These are phyloP conservation scores for Trametes pubescens DNA, from an alignment of 1,284 basidiomycete species.

Conservation along the genomic window DNA sequence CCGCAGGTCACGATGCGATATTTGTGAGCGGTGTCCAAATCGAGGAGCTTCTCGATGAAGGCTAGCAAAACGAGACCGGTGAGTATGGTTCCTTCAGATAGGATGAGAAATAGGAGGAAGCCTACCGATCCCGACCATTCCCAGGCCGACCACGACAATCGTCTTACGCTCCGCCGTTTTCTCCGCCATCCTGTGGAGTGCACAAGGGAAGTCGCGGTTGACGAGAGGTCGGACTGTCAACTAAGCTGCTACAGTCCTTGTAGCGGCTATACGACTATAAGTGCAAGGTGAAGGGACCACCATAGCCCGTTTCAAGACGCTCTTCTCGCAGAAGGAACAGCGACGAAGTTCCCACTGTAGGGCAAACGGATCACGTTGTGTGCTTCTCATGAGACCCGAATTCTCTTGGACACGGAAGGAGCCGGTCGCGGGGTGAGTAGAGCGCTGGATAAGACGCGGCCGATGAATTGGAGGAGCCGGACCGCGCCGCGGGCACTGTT, in stretches of 20 bases:
- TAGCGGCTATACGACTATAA: background rate
- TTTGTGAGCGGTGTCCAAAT: constrained; percentile 55
- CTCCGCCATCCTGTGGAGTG: background rate
- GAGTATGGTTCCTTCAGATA: background rate
- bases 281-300: background rate
- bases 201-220: no score
- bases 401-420: no score
- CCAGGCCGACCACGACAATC: constrained; percentile 67
- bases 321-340: background rate
- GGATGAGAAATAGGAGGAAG: constrained; percentile 1
- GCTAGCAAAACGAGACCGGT: constrained; percentile 41
- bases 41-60: constrained; percentile 73
- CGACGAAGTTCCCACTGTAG: background rate
- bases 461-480: no score
- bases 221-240: background rate
- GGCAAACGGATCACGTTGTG: background rate
- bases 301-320: constrained; percentile 1
- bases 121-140: constrained; percentile 74
- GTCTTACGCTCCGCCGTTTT: constrained; percentile 32
- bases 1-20: constrained; percentile 71
- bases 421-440: no score
- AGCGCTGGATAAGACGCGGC: no score
- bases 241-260: background rate
- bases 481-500: no score
- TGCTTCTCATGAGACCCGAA: constrained; percentile 4